These are phyloP conservation scores for Ascochyta koolunga DNA, from an alignment of 2,329 filamentous ascomycete species.

Conservation along the genomic window DNA sequence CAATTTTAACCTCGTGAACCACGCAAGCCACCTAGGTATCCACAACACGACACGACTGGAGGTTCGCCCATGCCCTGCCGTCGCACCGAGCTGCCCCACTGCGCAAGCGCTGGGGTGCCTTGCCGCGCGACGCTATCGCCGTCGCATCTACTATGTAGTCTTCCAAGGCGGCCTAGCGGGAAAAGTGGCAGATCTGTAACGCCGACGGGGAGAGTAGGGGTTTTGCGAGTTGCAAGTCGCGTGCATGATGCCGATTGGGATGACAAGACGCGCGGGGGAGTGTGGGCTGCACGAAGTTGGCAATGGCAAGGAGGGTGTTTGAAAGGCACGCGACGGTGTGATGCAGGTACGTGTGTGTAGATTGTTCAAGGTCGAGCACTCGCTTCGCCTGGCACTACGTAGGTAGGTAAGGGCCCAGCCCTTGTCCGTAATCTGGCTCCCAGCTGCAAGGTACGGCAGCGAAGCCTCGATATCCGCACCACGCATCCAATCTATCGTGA, in stretches of 20 bases:
- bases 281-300: too few species aligned
- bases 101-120: slow-evolving; percentile 9
- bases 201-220: not conserved
- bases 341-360: not conserved
- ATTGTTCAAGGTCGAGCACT: not conserved
- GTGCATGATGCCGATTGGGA: not conserved
- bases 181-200: not conserved
- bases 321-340: not conserved
- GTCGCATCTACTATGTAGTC: not conserved
- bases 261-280: too few species aligned
- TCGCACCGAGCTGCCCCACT: slow-evolving; percentile 10
- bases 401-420: slow-evolving; percentile 1
- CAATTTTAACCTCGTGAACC: not conserved
- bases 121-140: slow-evolving; percentile 5
- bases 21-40: not conserved
- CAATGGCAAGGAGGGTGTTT: not conserved
- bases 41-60: not conserved
- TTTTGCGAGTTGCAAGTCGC: not conserved
- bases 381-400: not conserved
- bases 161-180: not conserved
- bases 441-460: not conserved
- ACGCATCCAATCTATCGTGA: slow-evolving; percentile 7
- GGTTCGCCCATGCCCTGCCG: slow-evolving; percentile 2
- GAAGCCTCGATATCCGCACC: not conserved
- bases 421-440: not conserved